Evolutionary conservation across 1,284 basidiomycete species (phyloP).

Genomic region (Neolentinus lepideus): DNA sequence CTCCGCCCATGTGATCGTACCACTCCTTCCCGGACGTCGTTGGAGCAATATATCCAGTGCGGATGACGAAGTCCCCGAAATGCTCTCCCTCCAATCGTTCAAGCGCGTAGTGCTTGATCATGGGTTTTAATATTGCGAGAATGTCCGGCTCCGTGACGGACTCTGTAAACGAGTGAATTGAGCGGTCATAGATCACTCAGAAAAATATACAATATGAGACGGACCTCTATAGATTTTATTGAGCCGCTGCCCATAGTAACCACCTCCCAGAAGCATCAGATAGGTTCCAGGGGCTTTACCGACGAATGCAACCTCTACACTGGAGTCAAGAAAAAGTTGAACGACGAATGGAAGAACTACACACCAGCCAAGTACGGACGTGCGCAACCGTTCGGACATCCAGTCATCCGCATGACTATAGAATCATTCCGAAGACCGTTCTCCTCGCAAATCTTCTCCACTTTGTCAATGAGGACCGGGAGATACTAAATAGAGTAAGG

Average conservation of each 20-base stretch:
- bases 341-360: slow-evolving; percentile 14
- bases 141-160: slow-evolving; percentile 93
- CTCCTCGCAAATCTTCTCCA: slow-evolving; percentile 93
- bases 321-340: slow-evolving; percentile 4
- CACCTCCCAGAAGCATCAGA: slow-evolving; percentile 93
- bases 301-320: slow-evolving; percentile 86
- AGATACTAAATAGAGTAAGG: slow-evolving; percentile 55
- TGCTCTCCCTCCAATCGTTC: slow-evolving; percentile 87
- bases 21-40: slow-evolving; percentile 75
- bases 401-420: slow-evolving; percentile 98
- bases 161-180: slow-evolving; percentile 40
- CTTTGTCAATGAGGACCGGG: slow-evolving; percentile 91
- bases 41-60: slow-evolving; percentile 78
- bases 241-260: slow-evolving; percentile 87
- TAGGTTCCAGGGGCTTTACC: slow-evolving; percentile 95
- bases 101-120: slow-evolving; percentile 91
- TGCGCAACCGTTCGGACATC: slow-evolving; percentile 92
- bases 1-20: slow-evolving; percentile 78
- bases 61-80: slow-evolving; percentile 95
- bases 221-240: slow-evolving; percentile 88
- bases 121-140: slow-evolving; percentile 79
- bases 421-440: slow-evolving; percentile 89
- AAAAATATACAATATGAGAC: slow-evolving; percentile 11
- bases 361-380: slow-evolving; percentile 87
- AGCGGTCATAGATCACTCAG: background rate